Evolutionary conservation across 2,329 filamentous ascomycete genomes (phyloP).

Genomic region (Stagonosporopsis rhizophila): DNA sequence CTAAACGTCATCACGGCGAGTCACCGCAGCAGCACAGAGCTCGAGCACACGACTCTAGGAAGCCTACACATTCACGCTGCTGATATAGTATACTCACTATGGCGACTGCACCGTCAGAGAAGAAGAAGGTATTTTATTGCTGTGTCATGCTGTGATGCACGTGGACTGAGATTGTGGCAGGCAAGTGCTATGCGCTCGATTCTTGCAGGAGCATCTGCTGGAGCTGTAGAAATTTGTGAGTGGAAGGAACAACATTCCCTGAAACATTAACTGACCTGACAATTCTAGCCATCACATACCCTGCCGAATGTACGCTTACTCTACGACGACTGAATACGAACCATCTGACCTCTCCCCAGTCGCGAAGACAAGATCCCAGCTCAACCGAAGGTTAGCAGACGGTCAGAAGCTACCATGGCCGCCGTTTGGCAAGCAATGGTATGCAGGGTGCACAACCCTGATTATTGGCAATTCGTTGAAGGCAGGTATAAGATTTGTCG

Average conservation of each 20-base stretch:
- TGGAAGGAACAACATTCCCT: background rate
- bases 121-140: slow-evolving; percentile 41
- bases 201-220: slow-evolving; percentile 89
- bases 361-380: slow-evolving; percentile 92
- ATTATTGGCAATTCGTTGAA: slow-evolving; percentile 98
- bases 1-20: slow-evolving; percentile 21
- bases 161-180: slow-evolving; percentile 41
- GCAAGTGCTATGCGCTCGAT: slow-evolving; percentile 88
- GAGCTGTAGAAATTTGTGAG: slow-evolving; percentile 89
- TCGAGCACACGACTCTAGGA: slow-evolving; percentile 10
- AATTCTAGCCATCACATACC: slow-evolving; percentile 82
- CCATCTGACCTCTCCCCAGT: slow-evolving; percentile 59
- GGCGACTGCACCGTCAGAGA: slow-evolving; percentile 41
- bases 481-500: slow-evolving; percentile 95
- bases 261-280: slow-evolving; percentile 27
- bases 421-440: slow-evolving; percentile 93
- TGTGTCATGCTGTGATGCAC: background rate
- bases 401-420: slow-evolving; percentile 93
- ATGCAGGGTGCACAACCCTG: slow-evolving; percentile 94
- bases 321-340: background rate
- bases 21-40: slow-evolving; percentile 11
- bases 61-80: background rate
- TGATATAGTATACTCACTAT: slow-evolving; percentile 19
- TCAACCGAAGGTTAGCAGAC: slow-evolving; percentile 82
- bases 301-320: slow-evolving; percentile 77